A percentile compares a stretch with the other conserved stretches of the same genome.
phyloP scores from a whole-genome alignment of 805 yeast genomes.

The Candida caryicola region DNA sequence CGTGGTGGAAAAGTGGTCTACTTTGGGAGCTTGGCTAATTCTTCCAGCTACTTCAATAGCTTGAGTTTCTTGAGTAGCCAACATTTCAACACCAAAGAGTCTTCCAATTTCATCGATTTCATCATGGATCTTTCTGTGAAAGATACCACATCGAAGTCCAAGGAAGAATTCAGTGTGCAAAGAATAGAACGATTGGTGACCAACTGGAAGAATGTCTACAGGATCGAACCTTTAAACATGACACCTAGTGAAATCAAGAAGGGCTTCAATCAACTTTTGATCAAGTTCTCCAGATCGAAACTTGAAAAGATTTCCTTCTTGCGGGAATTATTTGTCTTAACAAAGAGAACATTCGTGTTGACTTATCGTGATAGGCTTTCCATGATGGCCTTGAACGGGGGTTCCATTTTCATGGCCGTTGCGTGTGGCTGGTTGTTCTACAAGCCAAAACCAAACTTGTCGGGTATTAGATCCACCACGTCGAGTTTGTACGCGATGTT shows the following conservation, averaged over 20 bases:
- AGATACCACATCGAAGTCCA: slow-evolving; percentile 11
- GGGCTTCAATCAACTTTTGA: slow-evolving; percentile 1
- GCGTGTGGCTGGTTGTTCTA: slow-evolving; percentile 24
- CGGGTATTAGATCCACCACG: slow-evolving; percentile 23
- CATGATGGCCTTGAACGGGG: slow-evolving; percentile 20
- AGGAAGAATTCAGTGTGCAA: slow-evolving; percentile 7
- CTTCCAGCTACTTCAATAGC: slow-evolving; percentile 15
- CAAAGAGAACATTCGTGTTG: slow-evolving; percentile 18
- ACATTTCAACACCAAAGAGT: slow-evolving; percentile 2
- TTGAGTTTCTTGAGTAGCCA: slow-evolving; percentile 1
- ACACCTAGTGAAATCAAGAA: neutral
- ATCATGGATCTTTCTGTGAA: slow-evolving; percentile 15
- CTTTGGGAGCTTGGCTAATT: slow-evolving; percentile 19
- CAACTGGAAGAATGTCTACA: slow-evolving; percentile 8
- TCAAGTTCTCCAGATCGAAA: slow-evolving; percentile 12
- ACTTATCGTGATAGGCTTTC: slow-evolving; percentile 20
- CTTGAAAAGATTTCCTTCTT: slow-evolving; percentile 17
- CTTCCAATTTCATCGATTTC: slow-evolving; percentile 9
- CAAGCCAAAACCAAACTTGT: slow-evolving; percentile 17
- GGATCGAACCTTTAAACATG: neutral
- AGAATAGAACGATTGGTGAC: slow-evolving; percentile 11
- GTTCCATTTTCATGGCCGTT: slow-evolving; percentile 17
- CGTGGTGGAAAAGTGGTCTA: slow-evolving; percentile 25
- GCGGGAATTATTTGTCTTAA: slow-evolving; percentile 18
- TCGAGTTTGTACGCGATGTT: slow-evolving; percentile 21